phyloP scores from a whole-genome alignment of 1,139 yeast species.

The Scheffersomyces quercinus region DNA sequence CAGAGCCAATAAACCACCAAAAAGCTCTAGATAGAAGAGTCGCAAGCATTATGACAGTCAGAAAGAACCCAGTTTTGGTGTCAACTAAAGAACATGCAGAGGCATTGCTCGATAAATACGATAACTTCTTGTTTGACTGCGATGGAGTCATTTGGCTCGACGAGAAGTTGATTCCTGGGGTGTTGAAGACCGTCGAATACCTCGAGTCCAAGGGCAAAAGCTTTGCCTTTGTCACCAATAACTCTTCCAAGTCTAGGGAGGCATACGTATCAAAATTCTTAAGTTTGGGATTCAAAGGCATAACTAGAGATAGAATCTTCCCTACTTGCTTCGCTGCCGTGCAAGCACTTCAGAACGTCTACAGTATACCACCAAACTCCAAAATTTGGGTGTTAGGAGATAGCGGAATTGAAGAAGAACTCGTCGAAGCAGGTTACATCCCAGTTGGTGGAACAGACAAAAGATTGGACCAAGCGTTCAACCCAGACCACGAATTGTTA shows the following conservation, averaged over 20 bases:
- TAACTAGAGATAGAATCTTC: slow-evolving; percentile 30
- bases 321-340: slow-evolving; percentile 45
- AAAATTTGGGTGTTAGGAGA: slow-evolving; percentile 90
- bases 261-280: slow-evolving; percentile 34
- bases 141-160: slow-evolving; percentile 96
- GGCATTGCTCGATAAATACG: slow-evolving; percentile 61
- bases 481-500: slow-evolving; percentile 48
- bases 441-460: slow-evolving; percentile 73
- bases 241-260: slow-evolving; percentile 38
- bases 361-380: slow-evolving; percentile 25
- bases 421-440: slow-evolving; percentile 63
- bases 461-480: slow-evolving; percentile 29
- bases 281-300: slow-evolving; percentile 31
- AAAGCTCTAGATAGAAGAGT: no score
- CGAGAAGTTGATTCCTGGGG: slow-evolving; percentile 67
- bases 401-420: slow-evolving; percentile 74
- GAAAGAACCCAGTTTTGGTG: slow-evolving; percentile 2
- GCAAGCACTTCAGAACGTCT: slow-evolving; percentile 20
- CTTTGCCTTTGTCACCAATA: slow-evolving; percentile 41
- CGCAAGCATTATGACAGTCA: background rate
- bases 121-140: slow-evolving; percentile 87
- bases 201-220: slow-evolving; percentile 42
- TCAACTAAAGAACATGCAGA: slow-evolving; percentile 43
- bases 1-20: no score
- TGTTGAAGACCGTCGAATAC: slow-evolving; percentile 62